phyloP scores from a whole-genome alignment of 495 filamentous ascomycete genomes.

The Penicillium psychrofluorescens region DNA sequence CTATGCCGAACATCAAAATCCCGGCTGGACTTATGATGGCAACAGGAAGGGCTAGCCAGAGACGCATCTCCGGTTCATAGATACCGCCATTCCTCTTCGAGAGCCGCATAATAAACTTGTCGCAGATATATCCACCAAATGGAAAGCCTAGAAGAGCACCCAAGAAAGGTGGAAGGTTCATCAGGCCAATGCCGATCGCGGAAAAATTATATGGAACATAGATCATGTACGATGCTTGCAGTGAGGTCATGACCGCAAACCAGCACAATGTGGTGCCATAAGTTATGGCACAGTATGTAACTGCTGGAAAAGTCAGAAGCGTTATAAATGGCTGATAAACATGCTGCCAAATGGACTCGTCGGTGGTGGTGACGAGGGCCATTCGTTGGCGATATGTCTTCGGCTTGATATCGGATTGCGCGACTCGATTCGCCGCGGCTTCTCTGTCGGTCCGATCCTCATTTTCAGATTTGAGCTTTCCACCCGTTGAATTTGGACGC shows the following conservation, averaged over 20 bases:
- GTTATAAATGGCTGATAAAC: slow-evolving; percentile 17
- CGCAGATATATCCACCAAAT: slow-evolving; percentile 25
- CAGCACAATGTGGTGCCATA: slow-evolving; percentile 26
- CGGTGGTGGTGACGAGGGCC: slow-evolving; percentile 16
- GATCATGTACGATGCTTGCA: slow-evolving; percentile 23
- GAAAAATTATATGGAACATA: slow-evolving; percentile 32
- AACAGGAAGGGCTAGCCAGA: slow-evolving; percentile 21
- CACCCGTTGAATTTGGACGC: not conserved
- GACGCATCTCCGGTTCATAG: slow-evolving; percentile 35
- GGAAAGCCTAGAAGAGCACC: slow-evolving; percentile 28
- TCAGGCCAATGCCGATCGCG: slow-evolving; percentile 26
- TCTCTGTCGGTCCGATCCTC: not conserved
- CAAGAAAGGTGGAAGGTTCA: slow-evolving; percentile 31
- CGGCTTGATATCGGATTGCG: slow-evolving; percentile 3
- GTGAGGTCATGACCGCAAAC: slow-evolving; percentile 24
- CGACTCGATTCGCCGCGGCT: not conserved
- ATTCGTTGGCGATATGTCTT: slow-evolving; percentile 20
- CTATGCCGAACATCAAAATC: slow-evolving; percentile 29
- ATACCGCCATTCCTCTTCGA: slow-evolving; percentile 34
- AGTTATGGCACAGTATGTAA: slow-evolving; percentile 28
- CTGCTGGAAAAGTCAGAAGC: slow-evolving; percentile 22
- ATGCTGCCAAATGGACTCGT: slow-evolving; percentile 17
- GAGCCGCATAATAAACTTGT: slow-evolving; percentile 24
- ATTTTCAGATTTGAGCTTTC: not conserved
- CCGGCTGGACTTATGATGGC: slow-evolving; percentile 17